Percentiles rank a stretch among this genome's conserved stretches.
Conservation (phyloP, 352 stramenopile genomes). For the Thraustotheca clavata region DNA sequence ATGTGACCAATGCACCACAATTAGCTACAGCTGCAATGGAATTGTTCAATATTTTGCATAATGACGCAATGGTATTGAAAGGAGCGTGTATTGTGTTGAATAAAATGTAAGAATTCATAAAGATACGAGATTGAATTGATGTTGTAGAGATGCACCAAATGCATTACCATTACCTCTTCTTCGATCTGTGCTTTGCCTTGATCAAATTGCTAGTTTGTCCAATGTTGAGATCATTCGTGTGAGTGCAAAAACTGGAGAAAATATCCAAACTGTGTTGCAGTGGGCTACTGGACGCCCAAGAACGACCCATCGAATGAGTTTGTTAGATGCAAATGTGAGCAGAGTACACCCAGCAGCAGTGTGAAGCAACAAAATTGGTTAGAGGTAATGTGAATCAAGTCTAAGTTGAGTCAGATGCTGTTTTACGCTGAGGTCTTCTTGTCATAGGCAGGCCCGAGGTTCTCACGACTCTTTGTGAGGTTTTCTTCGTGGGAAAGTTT, state of each 20-base stretch:
- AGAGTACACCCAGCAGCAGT: neutral
- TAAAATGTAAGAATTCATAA: constrained; percentile 29
- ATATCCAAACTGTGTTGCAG: constrained; percentile 43
- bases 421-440: neutral
- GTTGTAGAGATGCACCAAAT: constrained; percentile 29
- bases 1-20: constrained; percentile 44
- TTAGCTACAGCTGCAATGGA: constrained; percentile 43
- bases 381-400: neutral
- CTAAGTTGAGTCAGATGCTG: neutral
- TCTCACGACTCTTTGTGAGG: neutral
- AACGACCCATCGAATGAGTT: neutral
- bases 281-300: constrained; percentile 28
- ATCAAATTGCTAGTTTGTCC: constrained; percentile 33
- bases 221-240: constrained; percentile 45
- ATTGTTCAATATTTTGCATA: constrained; percentile 50
- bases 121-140: neutral
- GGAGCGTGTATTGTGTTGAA: constrained; percentile 61
- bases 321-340: neutral
- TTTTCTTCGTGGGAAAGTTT: neutral
- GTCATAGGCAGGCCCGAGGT: neutral
- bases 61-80: constrained; percentile 45
- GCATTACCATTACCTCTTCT: constrained; percentile 41
- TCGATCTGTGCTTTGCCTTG: constrained; percentile 42
- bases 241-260: constrained; percentile 49
- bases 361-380: too few relatives aligned